Evolutionary conservation across 2,329 filamentous ascomycete genomes (phyloP), one percentile per base, ranked within the genome.

Genomic region (Trichoderma afroharzianum): DNA sequence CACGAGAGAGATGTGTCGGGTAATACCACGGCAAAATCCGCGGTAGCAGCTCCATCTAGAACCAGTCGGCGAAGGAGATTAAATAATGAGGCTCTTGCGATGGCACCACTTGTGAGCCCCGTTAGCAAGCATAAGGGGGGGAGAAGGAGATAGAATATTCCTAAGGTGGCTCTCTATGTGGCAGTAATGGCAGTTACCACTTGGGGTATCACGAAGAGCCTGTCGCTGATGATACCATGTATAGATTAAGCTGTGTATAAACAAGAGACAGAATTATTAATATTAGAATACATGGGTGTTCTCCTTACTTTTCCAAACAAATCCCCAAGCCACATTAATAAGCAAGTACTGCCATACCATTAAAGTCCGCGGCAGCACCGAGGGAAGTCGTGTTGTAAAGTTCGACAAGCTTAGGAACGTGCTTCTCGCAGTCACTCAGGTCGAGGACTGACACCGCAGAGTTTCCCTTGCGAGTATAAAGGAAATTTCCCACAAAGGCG

Each of bases 101-200:
- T 53, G 30, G n/a, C 43, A 14, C 63, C 70, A 14, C 63, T 68
- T 14, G 70, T 68, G 30, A 71, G 63, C 33, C 55, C 63, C 28
- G 30, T 68, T 43, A 58, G 47, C 24, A 67, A 71, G n/a, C 33
- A 63, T 18, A 59, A 59, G 18, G 50, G 58, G 30, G 28, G 36
- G 14, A 66, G 33, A 18, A 58, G 68, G 55, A 32, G 68, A n/a
- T 11, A 26, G 30, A 55, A 4, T 9, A 30, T 43, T n/a, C 39
- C 39, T 43, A n/a, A 18, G 11, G 36, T n/a, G 12, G 32, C 18
- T 67, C 24, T 24, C 18, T 21, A 43, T 47, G 36, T 32, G 36
- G 28, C 28, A 43, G 11, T 67, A 15, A 33, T 68, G 32, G 43
- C 12, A 21, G 26, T 26, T 28, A 26, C 12, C 2, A 7, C 30